These are phyloP conservation scores for Penicillium capsulatum DNA, from an alignment of 2,329 filamentous ascomycete genomes.

Conservation along the genomic window DNA sequence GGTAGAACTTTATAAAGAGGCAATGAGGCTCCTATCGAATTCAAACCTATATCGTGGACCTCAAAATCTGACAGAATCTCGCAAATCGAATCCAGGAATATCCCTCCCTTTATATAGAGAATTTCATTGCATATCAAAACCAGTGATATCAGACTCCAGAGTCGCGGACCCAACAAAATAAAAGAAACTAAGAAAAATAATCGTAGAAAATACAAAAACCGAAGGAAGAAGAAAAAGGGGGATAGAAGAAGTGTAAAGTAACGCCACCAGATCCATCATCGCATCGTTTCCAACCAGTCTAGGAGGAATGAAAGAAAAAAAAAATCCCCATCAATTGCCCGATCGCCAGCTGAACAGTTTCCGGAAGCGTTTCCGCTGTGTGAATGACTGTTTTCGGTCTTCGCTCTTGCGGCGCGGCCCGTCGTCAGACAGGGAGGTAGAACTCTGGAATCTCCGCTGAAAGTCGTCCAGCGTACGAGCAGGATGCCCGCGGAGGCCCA, in stretches of 20 bases:
- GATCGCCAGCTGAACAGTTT: constrained; percentile 25
- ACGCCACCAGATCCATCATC: constrained; percentile 2
- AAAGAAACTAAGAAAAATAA: neutral
- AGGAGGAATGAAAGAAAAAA: neutral
- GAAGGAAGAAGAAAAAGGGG: constrained; percentile 6
- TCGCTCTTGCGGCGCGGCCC: constrained; percentile 6
- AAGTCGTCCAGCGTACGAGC: constrained; percentile 20
- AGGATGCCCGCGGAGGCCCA: constrained; percentile 20
- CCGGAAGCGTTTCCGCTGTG: constrained; percentile 14
- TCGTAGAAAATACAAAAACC: constrained; percentile 4
- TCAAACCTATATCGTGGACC: too few species aligned
- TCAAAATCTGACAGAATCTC: too few species aligned
- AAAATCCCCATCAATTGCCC: constrained; percentile 13
- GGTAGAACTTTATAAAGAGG: too few species aligned
- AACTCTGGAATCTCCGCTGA: constrained; percentile 19
- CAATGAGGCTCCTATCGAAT: too few species aligned
- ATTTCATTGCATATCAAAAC: too few species aligned
- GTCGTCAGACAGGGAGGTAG: constrained; percentile 7
- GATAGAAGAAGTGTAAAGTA: constrained; percentile 2
- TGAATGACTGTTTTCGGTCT: constrained; percentile 13
- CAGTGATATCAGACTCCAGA: too few species aligned
- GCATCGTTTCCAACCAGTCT: constrained; percentile 1
- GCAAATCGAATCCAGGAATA: too few species aligned
- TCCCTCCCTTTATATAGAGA: too few species aligned
- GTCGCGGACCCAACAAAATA: too few species aligned